These are phyloP conservation scores for Termitomyces sp. DNA, from an alignment of 768 basidiomycete species.

Conservation along the genomic window DNA sequence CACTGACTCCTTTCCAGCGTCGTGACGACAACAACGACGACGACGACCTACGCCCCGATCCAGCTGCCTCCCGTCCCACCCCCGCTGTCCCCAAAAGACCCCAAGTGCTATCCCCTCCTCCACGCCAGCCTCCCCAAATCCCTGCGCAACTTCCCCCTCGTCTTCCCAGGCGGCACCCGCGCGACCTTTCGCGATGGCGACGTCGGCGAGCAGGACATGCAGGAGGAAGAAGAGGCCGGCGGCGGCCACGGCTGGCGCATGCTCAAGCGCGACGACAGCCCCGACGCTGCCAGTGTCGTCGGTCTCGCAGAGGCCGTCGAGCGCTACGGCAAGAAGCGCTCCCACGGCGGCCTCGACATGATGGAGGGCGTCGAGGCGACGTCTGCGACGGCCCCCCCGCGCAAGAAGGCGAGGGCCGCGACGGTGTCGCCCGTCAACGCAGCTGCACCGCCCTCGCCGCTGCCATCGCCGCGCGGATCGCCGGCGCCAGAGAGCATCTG, in stretches of 20 bases:
- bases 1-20: conserved; percentile 43
- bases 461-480: conserved; percentile 83
- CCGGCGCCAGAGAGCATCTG: conserved; percentile 72
- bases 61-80: conserved; percentile 70
- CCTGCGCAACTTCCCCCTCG: conserved; percentile 69
- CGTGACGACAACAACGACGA: conserved; percentile 88
- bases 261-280: conserved; percentile 59
- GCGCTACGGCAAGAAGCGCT: conserved; percentile 82
- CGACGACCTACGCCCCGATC: conserved; percentile 87
- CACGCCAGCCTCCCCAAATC: conserved; percentile 71
- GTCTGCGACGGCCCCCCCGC: conserved; percentile 50
- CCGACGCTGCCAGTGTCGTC: conserved; percentile 46
- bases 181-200: conserved; percentile 77
- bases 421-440: conserved; percentile 60
- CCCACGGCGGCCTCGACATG: conserved; percentile 52
- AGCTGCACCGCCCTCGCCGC: conserved; percentile 78
- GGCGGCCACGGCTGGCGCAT: conserved; percentile 73
- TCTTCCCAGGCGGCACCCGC: conserved; percentile 75
- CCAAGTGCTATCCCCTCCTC: conserved; percentile 75
- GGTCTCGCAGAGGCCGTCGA: conserved; percentile 79
- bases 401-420: conserved; percentile 73
- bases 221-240: conserved; percentile 63
- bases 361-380: conserved; percentile 47
- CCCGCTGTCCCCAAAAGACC: conserved; percentile 67
- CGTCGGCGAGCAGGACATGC: conserved; percentile 58